phyloP scores from a whole-genome alignment of 2,329 filamentous ascomycete species.

The Neonectria ditissima region DNA sequence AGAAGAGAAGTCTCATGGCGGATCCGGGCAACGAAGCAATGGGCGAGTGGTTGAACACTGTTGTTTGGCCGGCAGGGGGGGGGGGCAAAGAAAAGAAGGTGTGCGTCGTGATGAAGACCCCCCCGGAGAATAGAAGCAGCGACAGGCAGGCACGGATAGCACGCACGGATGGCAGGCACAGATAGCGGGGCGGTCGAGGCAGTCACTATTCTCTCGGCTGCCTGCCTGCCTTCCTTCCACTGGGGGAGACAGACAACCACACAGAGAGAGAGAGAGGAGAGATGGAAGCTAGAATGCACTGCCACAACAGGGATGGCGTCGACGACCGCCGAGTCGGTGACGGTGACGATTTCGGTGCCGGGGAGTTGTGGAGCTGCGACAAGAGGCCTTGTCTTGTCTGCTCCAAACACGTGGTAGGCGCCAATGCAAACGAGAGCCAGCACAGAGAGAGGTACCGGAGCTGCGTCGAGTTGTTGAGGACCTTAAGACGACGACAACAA shows the following conservation, averaged over 20 bases:
- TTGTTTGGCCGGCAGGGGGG: constrained; percentile 37
- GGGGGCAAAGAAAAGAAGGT: constrained; percentile 30
- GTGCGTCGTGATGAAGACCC: constrained; percentile 16
- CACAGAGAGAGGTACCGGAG: neutral
- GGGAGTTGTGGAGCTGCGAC: constrained; percentile 19
- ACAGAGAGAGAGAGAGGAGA: neutral
- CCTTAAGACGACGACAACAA: neutral
- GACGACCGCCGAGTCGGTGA: constrained; percentile 25
- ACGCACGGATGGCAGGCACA: constrained; percentile 1
- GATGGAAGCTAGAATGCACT: constrained; percentile 30
- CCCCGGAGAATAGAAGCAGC: constrained; percentile 2
- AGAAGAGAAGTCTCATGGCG: constrained; percentile 36
- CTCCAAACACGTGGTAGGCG: constrained; percentile 26
- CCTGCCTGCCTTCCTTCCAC: neutral
- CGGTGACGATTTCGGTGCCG: constrained; percentile 24
- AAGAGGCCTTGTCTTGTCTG: constrained; percentile 21
- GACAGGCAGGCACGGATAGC: constrained; percentile 25
- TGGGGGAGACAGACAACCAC: neutral
- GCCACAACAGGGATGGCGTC: constrained; percentile 33
- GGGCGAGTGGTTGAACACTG: constrained; percentile 44
- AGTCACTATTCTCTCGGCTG: neutral
- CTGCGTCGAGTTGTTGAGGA: neutral
- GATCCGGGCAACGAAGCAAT: constrained; percentile 28
- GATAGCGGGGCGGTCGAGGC: constrained; percentile 24
- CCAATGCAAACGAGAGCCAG: constrained; percentile 18